phyloP scores from a whole-genome alignment of 164 flowering plant genomes.

The Berberis vulgaris region DNA sequence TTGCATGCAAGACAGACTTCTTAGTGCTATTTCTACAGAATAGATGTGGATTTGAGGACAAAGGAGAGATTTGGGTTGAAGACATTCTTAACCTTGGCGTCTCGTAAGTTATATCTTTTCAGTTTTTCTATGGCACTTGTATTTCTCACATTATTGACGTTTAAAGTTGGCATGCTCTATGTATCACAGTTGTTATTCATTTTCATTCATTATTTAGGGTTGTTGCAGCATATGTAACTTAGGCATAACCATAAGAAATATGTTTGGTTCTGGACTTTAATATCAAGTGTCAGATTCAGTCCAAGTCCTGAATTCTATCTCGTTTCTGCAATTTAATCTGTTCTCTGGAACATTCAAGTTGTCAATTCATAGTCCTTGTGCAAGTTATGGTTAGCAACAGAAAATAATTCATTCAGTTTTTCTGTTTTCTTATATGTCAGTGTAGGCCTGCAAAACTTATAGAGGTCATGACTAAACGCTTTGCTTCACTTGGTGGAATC shows the following conservation, averaged over 20 bases:
- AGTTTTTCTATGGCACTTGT: slow-evolving; percentile 1
- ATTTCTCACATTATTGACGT: not conserved
- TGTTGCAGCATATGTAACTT: no score
- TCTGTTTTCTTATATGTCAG: slow-evolving; percentile 9
- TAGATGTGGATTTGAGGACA: slow-evolving; percentile 89
- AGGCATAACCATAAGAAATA: no score
- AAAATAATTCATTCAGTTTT: slow-evolving; percentile 3
- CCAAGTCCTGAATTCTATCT: no score
- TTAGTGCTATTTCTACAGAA: slow-evolving; percentile 42
- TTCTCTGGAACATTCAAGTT: no score
- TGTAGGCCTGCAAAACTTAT: slow-evolving; percentile 77
- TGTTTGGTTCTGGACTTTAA: no score
- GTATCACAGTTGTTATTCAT: no score
- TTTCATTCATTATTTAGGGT: no score
- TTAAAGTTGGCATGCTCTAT: no score
- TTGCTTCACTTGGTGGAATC: slow-evolving; percentile 73
- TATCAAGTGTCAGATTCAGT: no score
- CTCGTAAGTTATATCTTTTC: slow-evolving; percentile 50
- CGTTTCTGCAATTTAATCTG: no score
- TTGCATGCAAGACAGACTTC: not conserved
- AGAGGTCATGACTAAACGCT: slow-evolving; percentile 69
- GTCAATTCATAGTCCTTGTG: no score
- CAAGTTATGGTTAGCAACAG: no score
- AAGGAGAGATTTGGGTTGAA: slow-evolving; percentile 89
- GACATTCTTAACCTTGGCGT: slow-evolving; percentile 94